phyloP scores from a whole-genome alignment of 2,329 filamentous ascomycete species.

The Epichloe hybrida region DNA sequence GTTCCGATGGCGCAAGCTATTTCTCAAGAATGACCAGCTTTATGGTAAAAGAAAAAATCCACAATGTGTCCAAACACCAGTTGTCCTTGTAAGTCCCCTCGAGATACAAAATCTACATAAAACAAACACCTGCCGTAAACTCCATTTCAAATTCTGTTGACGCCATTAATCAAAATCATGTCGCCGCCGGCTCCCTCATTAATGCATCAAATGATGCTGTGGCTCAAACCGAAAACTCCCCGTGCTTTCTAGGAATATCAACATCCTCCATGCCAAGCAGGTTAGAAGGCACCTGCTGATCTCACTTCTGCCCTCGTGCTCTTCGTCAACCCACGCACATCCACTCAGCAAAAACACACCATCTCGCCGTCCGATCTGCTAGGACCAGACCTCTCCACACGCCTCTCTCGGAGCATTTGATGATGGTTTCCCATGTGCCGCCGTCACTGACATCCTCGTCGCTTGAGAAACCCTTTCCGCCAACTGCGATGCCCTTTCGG shows the following conservation, averaged over 20 bases:
- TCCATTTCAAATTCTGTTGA: neutral
- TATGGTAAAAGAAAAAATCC: constrained; percentile 1
- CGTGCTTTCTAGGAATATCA: neutral
- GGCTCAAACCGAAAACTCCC: neutral
- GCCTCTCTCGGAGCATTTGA: constrained; percentile 75
- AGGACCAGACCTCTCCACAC: constrained; percentile 71
- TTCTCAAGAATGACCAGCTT: neutral
- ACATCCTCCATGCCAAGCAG: neutral
- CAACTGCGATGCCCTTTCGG: constrained; percentile 38
- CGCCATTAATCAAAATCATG: neutral
- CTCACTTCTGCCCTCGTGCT: neutral
- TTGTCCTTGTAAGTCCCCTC: neutral
- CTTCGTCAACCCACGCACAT: constrained; percentile 34
- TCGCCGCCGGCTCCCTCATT: neutral
- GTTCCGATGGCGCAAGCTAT: too few relatives aligned
- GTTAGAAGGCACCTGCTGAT: neutral
- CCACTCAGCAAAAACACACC: constrained; percentile 93
- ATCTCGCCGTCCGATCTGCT: constrained; percentile 69
- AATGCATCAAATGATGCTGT: neutral
- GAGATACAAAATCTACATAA: neutral
- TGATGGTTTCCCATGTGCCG: constrained; percentile 77
- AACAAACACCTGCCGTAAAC: neutral
- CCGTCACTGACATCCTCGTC: constrained; percentile 53
- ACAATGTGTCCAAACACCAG: constrained; percentile 3
- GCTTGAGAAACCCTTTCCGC: constrained; percentile 23